These are phyloP conservation scores for Scenedesmus sp. DNA, from an alignment of 163 green algal genomes.

Conservation along the genomic window DNA sequence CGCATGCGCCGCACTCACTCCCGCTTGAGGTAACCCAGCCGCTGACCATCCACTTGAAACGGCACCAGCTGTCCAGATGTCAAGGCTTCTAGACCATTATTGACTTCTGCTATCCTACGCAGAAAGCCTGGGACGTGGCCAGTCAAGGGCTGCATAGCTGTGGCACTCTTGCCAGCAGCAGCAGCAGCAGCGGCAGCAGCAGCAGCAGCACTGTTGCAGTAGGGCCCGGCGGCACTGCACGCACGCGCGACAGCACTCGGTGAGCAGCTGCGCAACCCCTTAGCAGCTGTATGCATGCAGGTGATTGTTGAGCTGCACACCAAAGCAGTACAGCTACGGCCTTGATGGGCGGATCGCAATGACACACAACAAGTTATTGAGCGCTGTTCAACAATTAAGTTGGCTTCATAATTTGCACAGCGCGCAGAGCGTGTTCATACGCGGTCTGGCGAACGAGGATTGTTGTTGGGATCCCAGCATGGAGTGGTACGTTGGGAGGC, in stretches of 20 bases:
- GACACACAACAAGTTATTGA: no score
- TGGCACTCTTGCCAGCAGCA: neutral
- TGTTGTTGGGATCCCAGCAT: no score
- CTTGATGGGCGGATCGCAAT: neutral
- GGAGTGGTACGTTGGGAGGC: no score
- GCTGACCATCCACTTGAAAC: slow-evolving; percentile 36
- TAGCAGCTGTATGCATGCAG: neutral
- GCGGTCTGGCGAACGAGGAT: no score
- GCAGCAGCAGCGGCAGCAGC: no score
- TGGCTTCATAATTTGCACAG: no score
- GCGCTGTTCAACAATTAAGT: no score
- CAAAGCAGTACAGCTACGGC: neutral
- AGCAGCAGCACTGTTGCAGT: neutral
- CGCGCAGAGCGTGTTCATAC: no score
- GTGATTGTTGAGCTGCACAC: neutral
- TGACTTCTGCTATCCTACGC: slow-evolving; percentile 40
- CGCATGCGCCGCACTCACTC: slow-evolving; percentile 9
- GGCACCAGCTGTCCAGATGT: slow-evolving; percentile 10
- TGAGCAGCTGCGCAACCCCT: neutral
- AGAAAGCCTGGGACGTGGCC: slow-evolving; percentile 40
- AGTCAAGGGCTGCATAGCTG: slow-evolving; percentile 11
- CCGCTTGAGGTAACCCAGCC: slow-evolving; percentile 46
- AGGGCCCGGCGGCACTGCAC: no score
- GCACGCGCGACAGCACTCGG: neutral
- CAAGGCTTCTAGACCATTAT: slow-evolving; percentile 33